phyloP scores from a whole-genome alignment of 305 asterid species.

The Striga hermonthica region DNA sequence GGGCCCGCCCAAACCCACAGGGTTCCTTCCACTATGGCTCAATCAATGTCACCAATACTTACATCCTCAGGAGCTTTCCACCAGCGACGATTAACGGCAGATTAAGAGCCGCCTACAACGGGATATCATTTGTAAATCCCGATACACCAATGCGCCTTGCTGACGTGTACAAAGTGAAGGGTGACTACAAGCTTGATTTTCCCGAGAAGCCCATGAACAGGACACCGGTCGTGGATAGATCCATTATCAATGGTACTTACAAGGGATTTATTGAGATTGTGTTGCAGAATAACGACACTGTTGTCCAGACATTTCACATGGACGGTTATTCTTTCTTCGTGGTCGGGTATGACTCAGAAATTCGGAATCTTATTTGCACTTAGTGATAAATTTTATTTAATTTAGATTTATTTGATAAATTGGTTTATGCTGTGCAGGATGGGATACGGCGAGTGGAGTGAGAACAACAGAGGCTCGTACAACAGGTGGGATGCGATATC shows the following conservation, averaged over 20 bases:
- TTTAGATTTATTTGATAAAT: conserved; percentile 8
- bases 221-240: conserved; percentile 54
- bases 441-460: conserved; percentile 90
- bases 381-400: background rate
- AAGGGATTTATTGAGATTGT: conserved; percentile 84
- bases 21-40: conserved; percentile 91
- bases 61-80: conserved; percentile 58
- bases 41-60: conserved; percentile 70
- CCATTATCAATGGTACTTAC: conserved; percentile 77
- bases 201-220: conserved; percentile 58
- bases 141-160: conserved; percentile 79
- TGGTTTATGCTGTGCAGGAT: conserved; percentile 42
- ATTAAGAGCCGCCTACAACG: conserved; percentile 63
- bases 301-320: conserved; percentile 77
- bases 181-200: conserved; percentile 84
- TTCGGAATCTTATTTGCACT: background rate
- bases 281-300: conserved; percentile 78
- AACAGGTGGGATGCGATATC: conserved; percentile 93
- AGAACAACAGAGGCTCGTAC: conserved; percentile 69
- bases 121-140: conserved; percentile 77
- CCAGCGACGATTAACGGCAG: conserved; percentile 59
- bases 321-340: conserved; percentile 92
- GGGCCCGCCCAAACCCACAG: conserved; percentile 98
- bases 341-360: conserved; percentile 56
- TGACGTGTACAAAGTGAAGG: conserved; percentile 65